These are phyloP conservation scores for Fusarium dlaminii DNA, from an alignment of 2,329 filamentous ascomycete species.

Conservation along the genomic window DNA sequence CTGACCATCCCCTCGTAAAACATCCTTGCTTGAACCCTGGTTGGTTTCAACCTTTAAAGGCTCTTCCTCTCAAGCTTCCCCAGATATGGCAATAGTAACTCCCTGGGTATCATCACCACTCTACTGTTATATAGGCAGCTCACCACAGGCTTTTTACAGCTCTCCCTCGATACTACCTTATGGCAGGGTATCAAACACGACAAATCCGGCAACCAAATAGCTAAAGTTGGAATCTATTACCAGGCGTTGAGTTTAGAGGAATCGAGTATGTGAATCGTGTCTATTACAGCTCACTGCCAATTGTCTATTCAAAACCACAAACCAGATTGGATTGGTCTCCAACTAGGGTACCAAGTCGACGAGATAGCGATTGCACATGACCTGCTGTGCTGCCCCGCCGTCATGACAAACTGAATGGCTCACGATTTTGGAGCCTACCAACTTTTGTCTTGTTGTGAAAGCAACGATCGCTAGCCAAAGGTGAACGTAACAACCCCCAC, in stretches of 20 bases:
- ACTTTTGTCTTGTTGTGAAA: background rate
- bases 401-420: conserved; percentile 31
- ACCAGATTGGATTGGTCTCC: conserved; percentile 29
- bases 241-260: background rate
- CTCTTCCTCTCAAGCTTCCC: conserved; percentile 36
- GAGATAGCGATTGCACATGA: conserved; percentile 29
- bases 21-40: conserved; percentile 22
- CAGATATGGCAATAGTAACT: conserved; percentile 33
- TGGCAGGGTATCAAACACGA: background rate
- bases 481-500: conserved; percentile 18
- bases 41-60: conserved; percentile 26
- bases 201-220: background rate
- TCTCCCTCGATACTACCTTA: background rate
- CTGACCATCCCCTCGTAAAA: conserved; percentile 24
- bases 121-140: background rate
- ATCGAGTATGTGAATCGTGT: conserved; percentile 13
- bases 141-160: background rate
- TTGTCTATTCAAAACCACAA: conserved; percentile 29
- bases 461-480: background rate
- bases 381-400: conserved; percentile 30
- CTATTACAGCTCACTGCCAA: conserved; percentile 11
- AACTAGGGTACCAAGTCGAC: conserved; percentile 21
- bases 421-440: conserved; percentile 6
- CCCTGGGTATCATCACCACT: conserved; percentile 18
- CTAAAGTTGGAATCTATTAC: background rate